Evolutionary conservation across 1,139 yeast genomes (phyloP).

Genomic region (Kodamaea alishanica): DNA sequence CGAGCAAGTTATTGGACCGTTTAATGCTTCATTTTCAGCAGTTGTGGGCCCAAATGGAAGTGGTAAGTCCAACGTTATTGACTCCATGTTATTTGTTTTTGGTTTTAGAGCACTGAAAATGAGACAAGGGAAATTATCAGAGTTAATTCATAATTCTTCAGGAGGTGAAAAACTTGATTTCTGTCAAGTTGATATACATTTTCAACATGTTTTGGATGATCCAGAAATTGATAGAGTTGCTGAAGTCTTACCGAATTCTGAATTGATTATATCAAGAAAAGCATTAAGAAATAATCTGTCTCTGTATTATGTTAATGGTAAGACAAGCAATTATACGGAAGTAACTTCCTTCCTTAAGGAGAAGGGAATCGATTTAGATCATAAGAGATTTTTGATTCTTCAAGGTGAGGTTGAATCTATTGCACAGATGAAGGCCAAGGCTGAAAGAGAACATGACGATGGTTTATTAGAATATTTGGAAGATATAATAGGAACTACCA

Average conservation of each 20-base stretch:
- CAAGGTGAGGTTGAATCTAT: conserved; percentile 99
- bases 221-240: conserved; percentile 32
- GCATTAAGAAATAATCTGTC: conserved; percentile 78
- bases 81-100: conserved; percentile 90
- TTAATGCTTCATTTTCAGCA: conserved; percentile 89
- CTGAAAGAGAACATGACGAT: conserved; percentile 88
- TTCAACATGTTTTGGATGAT: conserved; percentile 71
- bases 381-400: conserved; percentile 85
- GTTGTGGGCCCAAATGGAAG: conserved; percentile 99
- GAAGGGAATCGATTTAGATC: conserved; percentile 94
- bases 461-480: conserved; percentile 92
- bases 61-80: conserved; percentile 96
- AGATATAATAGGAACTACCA: conserved; percentile 93
- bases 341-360: conserved; percentile 71
- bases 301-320: conserved; percentile 70
- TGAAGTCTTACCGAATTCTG: conserved; percentile 49
- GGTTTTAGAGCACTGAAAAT: conserved; percentile 95
- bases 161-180: conserved; percentile 59
- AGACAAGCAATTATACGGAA: conserved; percentile 68
- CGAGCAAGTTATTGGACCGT: conserved; percentile 90
- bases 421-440: conserved; percentile 98
- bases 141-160: conserved; percentile 85
- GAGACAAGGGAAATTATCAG: conserved; percentile 92
- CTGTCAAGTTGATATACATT: conserved; percentile 93
- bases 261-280: conserved; percentile 70